phyloP scores from a whole-genome alignment of 345 rosid species.

The Chamaenerion angustifolium region DNA sequence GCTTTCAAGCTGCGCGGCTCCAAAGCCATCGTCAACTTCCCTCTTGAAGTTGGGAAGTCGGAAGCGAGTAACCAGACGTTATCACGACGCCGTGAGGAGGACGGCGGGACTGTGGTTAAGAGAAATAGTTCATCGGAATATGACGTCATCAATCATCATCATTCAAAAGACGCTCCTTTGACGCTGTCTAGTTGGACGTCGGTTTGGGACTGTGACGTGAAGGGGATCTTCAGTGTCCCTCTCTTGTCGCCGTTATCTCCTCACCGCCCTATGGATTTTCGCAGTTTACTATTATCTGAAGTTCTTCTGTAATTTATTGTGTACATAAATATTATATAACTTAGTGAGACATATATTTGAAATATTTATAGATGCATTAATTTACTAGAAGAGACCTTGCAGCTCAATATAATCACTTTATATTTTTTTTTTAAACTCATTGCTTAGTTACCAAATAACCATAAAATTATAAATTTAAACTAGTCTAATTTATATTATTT shows the following conservation, averaged over 20 bases:
- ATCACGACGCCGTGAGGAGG: constrained; percentile 35
- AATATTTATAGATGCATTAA: too few relatives aligned
- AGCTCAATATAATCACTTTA: too few relatives aligned
- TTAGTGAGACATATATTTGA: too few relatives aligned
- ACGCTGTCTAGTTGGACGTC: constrained; percentile 30
- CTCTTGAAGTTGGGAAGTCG: constrained; percentile 47
- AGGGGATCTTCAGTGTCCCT: constrained; percentile 34
- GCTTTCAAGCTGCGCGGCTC: constrained; percentile 72
- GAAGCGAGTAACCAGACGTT: too few relatives aligned
- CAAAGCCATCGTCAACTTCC: constrained; percentile 79
- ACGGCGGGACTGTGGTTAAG: constrained; percentile 5
- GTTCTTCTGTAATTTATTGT: not conserved
- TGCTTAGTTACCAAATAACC: too few relatives aligned
- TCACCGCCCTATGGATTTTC: constrained; percentile 15
- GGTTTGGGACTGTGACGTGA: constrained; percentile 17
- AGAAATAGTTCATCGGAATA: constrained; percentile 8
- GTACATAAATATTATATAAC: too few relatives aligned
- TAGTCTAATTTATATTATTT: too few relatives aligned
- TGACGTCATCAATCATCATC: constrained; percentile 9
- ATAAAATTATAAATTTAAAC: too few relatives aligned
- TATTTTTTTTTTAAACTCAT: too few relatives aligned
- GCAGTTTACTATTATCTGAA: constrained; percentile 17
- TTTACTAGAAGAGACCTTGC: too few relatives aligned
- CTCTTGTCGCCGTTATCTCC: constrained; percentile 47
- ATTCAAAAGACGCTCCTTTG: constrained; percentile 11